Evolutionary conservation across 345 rosid genomes (phyloP).

Genomic region (Brassica cretica): DNA sequence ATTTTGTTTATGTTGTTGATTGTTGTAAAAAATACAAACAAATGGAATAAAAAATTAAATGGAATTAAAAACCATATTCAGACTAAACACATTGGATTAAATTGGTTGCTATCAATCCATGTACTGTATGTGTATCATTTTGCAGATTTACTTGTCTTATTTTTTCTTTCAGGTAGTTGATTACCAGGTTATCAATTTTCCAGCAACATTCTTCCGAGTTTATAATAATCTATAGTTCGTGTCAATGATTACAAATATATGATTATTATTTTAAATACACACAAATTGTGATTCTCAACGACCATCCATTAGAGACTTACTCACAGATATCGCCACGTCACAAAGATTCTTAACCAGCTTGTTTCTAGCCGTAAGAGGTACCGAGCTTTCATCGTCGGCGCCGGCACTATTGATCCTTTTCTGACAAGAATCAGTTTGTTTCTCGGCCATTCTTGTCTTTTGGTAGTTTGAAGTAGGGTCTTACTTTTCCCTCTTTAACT

Average conservation of each 20-base stretch:
- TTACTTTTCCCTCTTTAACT: neutral
- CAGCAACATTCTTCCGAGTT: neutral
- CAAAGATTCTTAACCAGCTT: constrained; percentile 53
- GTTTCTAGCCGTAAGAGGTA: constrained; percentile 55
- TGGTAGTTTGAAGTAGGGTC: neutral
- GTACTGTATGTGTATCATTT: neutral
- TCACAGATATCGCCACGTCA: constrained; percentile 67
- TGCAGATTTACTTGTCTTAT: neutral
- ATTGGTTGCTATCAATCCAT: neutral
- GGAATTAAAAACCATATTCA: neutral
- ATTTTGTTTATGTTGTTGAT: neutral
- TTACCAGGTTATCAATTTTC: neutral
- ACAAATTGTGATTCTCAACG: constrained; percentile 28
- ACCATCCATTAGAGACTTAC: constrained; percentile 45
- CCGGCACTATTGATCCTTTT: constrained; percentile 49
- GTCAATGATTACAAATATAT: constrained; percentile 28
- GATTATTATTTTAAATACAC: neutral
- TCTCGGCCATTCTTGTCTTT: constrained; percentile 29
- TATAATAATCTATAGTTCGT: neutral
- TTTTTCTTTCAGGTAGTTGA: neutral
- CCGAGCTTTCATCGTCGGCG: constrained; percentile 31
- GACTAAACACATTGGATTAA: neutral
- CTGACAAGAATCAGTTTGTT: constrained; percentile 64
- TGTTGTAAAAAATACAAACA: neutral
- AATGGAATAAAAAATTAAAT: neutral